These are phyloP conservation scores for Oropetium thomaeum DNA, from an alignment of 176 grass and related monocot species.

Conservation along the genomic window DNA sequence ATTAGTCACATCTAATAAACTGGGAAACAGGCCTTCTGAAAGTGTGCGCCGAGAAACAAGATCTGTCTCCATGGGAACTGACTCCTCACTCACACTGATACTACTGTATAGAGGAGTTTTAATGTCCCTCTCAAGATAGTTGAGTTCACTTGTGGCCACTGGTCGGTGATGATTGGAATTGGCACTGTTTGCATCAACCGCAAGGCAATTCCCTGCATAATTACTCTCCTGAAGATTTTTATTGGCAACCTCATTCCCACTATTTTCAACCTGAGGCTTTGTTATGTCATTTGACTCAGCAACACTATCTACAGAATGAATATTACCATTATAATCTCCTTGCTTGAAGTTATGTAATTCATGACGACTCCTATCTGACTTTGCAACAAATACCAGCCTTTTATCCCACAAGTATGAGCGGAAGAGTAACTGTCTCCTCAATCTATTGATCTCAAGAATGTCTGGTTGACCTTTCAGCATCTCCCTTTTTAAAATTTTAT, in stretches of 20 bases:
- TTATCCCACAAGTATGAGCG: slow-evolving; percentile 88
- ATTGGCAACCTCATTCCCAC: slow-evolving; percentile 22
- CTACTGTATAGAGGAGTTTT: slow-evolving; percentile 55
- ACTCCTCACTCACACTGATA: slow-evolving; percentile 55
- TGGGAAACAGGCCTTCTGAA: slow-evolving; percentile 88
- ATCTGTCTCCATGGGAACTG: slow-evolving; percentile 49
- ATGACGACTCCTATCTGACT: slow-evolving; percentile 40
- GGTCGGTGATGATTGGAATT: slow-evolving; percentile 22
- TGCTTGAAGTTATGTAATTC: slow-evolving; percentile 35
- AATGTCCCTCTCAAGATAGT: slow-evolving; percentile 48
- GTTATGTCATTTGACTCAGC: slow-evolving; percentile 34
- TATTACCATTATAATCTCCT: slow-evolving; percentile 44
- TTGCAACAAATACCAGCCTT: slow-evolving; percentile 55
- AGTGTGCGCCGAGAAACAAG: slow-evolving; percentile 69
- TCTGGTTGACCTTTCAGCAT: slow-evolving; percentile 58
- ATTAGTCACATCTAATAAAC: slow-evolving; percentile 60
- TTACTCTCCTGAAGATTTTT: slow-evolving; percentile 39
- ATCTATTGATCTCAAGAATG: slow-evolving; percentile 93
- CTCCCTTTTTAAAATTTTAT: slow-evolving; percentile 81
- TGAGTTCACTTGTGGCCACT: slow-evolving; percentile 33
- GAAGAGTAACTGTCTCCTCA: slow-evolving; percentile 85
- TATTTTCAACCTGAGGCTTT: slow-evolving; percentile 49
- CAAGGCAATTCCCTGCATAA: slow-evolving; percentile 20
- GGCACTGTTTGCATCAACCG: slow-evolving; percentile 31
- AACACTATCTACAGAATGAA: slow-evolving; percentile 41